Evolutionary conservation across 139 green algal genomes (phyloP), one percentile per base, ranked within the genome.

Genomic region (Pleodorina starrii): DNA sequence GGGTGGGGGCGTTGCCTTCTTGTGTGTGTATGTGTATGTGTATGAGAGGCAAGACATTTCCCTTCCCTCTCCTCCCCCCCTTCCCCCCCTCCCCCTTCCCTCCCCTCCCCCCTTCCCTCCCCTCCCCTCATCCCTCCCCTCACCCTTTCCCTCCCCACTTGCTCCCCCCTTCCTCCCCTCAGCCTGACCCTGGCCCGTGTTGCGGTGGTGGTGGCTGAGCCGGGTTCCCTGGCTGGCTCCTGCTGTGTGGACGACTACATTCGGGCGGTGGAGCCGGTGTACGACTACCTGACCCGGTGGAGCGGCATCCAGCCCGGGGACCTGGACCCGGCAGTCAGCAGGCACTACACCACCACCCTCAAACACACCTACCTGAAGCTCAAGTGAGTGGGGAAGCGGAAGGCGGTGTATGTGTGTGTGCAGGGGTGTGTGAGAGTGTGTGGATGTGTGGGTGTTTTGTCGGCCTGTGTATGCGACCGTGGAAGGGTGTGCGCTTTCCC

Each of bases 201-300:
- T 63, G 95, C 88, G 44, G 95, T 99, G 76, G 95, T 99, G 84
- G 91, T 99, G 80, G 90, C 97, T 1, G 97, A 97, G 17, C 88
- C 95, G 59, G 97, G 97, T 7, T 81, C 94, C 0, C 54, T 25
- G 27, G 77, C 92, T 7, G 95, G 94, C 71, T 77, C 29, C n/a
- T 91, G 93, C 51, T 96, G 87, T 91, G 97, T 99, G 71, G 97
- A 99, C 90, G 97, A 99, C 91, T 97, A 99, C 93, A 96, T 99
- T 23, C 92, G 94, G 4, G 89, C 87, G 19, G 95, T 97, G 32
- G 97, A 99, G 93, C 97, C 97, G 0, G 96, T 99, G 63, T 94
- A 96, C 63, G 97, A 99, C 93, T 97, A 99, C 93, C 94, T 99
- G 40, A 99, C 97, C n/a, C 92, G 96, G 9, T 95, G 72, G 86